A percentile compares a stretch with the other conserved stretches of the same genome.
Evolutionary conservation across 345 rosid genomes (phyloP).

Genomic region (Acer campestre): DNA sequence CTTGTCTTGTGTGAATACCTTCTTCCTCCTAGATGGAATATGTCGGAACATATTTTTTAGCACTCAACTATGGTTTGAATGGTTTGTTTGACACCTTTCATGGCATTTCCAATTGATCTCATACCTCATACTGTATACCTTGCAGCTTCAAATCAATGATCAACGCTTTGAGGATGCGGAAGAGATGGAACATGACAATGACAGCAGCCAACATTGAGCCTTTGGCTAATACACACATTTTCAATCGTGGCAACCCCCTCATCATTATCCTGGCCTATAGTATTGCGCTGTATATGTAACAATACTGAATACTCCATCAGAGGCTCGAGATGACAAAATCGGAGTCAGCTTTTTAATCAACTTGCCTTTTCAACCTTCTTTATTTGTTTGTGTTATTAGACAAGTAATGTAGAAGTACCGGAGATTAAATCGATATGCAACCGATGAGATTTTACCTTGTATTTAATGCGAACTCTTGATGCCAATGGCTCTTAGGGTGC

Average conservation of each 20-base stretch:
- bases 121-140: neutral
- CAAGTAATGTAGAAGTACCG: neutral
- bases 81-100: neutral
- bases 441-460: neutral
- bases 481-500: too few relatives aligned
- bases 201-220: conserved; percentile 31
- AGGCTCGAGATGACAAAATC: neutral
- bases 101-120: neutral
- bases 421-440: neutral
- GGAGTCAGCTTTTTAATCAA: neutral
- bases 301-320: neutral
- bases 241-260: neutral
- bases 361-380: neutral
- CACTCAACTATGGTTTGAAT: neutral
- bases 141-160: conserved; percentile 87
- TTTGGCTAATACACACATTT: neutral
- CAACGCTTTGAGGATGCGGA: conserved; percentile 94
- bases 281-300: neutral
- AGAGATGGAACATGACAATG: conserved; percentile 63
- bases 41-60: neutral
- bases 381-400: neutral
- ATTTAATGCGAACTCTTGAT: neutral
- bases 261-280: neutral
- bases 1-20: neutral
- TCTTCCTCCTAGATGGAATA: neutral